Base-by-base conservation (phyloP, 176 grass and related monocot species). In the Oryza brachyantha region DNA sequence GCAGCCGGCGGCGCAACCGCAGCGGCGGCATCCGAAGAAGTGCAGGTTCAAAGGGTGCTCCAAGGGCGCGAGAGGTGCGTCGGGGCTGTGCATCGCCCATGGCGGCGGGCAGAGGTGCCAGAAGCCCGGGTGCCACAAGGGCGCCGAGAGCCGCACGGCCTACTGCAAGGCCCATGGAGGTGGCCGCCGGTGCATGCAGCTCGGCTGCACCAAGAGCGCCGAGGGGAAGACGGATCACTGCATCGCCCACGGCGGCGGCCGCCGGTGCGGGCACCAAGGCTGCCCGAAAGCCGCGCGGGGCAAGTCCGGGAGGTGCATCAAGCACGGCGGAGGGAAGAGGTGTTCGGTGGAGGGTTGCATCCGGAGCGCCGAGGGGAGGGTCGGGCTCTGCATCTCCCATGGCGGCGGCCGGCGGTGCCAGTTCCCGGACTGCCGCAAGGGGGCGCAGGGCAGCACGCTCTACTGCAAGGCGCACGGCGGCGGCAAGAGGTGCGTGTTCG, bases 111-210 rank as follows among this genome's bases (percentile, higher is more conserved):
- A 91, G 78, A 81, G 92, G 76, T 94, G 92, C 83, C 83, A 88
- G 80, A 91, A 86, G 60, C 88, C 83, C 34, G 92, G 92, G 14
- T 94, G 92, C n/a, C 79, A 91, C 68, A 94, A 88, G 68, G 92
- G 92, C 48, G 86, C 92, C 26, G 88, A 91, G 80, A 86, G 88
- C 80, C 75, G 86, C 39, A 84, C 92, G 25, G 83, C 86, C 45
- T 94, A 86, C 79, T 91, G 92, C 86, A 94, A 94, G 86, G 83
- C 88, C 21, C 92, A 94, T 60, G 92, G 92, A 46, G 92, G 92
- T 14, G 92, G 92, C 1, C 89, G 80, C 7, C 86, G 88, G 78
- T 94, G 92, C 57, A 69, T 71, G 83, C 66, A 81, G 55, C 88
- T 94, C 16, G 92, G 92, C 17, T 94, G 92, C 88, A 91, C 88